Conservation (phyloP, 2,329 filamentous ascomycete species). For the Diaporthe destruens region DNA sequence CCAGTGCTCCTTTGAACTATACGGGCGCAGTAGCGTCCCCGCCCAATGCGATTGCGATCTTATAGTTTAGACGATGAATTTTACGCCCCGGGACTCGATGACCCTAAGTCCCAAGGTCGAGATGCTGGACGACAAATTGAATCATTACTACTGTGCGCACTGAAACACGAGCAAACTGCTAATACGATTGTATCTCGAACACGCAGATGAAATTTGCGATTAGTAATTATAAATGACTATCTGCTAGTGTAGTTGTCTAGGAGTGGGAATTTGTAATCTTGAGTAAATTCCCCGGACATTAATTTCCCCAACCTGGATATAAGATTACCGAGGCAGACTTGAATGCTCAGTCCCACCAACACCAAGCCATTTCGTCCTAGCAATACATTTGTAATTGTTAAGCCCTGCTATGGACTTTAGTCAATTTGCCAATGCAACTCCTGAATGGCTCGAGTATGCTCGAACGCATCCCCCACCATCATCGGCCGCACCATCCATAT, state of each 20-base stretch:
- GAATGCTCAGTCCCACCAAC: not conserved
- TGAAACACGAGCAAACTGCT: not conserved
- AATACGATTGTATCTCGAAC: not conserved
- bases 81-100: not conserved
- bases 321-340: not conserved
- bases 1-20: constrained; percentile 15
- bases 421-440: not conserved
- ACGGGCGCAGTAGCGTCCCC: constrained; percentile 11
- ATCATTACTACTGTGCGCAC: not conserved
- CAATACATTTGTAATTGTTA: too few species aligned
- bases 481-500: not conserved
- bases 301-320: not conserved
- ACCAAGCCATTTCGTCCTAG: too few species aligned
- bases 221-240: not conserved
- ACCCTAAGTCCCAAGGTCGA: not conserved
- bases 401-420: not conserved
- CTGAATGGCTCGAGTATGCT: constrained; percentile 2
- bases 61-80: not conserved
- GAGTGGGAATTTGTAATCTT: not conserved
- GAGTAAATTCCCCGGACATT: not conserved
- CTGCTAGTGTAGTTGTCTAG: not conserved
- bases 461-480: not conserved
- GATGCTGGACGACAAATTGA: not conserved
- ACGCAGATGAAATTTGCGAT: not conserved
- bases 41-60: not conserved